Evolutionary conservation across 192 early-diverging fungal genomes (phyloP), one percentile per base, ranked within the genome.

Genomic region (Coemansia sp.): DNA sequence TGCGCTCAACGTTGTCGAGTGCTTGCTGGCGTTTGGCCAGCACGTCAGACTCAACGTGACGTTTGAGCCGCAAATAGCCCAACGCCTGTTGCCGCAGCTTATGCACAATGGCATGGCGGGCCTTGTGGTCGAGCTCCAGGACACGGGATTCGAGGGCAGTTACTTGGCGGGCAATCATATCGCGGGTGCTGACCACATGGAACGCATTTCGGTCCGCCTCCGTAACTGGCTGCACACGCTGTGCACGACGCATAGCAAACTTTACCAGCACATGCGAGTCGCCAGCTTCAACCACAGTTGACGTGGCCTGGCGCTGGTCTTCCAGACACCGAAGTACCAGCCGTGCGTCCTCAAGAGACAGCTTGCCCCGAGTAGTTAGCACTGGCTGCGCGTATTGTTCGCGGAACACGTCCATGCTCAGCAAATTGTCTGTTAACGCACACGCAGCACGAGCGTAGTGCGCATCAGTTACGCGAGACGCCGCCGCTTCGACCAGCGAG

Each of bases 371-470:
- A 0, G 48, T 43, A 9, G 48, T 17, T 6, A n/a, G 26, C 14
- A 51, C n/a, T 16, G 49, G 3, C 7, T 7, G 6, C 4, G 41
- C 57, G 35, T 64, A 69, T 4, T 37, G 43, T 31, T 9, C 41
- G 22, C 66, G 66, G 22, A 78, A 78, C 59, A 68, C 67, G 14
- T 61, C 59, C 16, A 68, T 8, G 19, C 59, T 59, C 70, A 78
- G 72, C 29, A 78, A 41, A 19, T 58, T 54, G 41, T 78, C 75
- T 3, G 63, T 66, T 49, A 72, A 31, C 19, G 66, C 57, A 37
- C 67, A 68, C 11, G 62, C 25, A 5, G 55, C 53, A 2, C 14
- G 17, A 9, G 45, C 49, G 37, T 72, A 65, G 49, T 78, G 75
- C n/a, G 41, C 39, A 16, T 57, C 63, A 38, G 65, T 12, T 7